phyloP scores from a whole-genome alignment of 495 filamentous ascomycete genomes.

The Neurospora sp. region DNA sequence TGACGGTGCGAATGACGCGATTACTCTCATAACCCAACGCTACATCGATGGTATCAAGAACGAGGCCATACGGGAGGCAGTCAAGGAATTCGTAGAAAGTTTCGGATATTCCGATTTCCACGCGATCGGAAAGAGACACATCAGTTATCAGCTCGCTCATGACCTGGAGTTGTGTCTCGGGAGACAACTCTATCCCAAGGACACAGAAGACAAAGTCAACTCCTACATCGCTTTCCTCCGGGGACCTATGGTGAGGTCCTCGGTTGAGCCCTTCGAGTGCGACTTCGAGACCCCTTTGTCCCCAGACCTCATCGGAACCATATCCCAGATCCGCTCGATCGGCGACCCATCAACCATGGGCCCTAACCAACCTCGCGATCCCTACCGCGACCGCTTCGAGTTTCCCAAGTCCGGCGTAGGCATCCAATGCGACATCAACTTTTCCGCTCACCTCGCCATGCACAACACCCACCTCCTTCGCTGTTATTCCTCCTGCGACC shows the following conservation, averaged over 20 bases:
- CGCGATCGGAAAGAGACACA: conserved; percentile 31
- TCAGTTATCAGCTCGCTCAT: conserved; percentile 34
- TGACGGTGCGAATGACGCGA: conserved; percentile 6
- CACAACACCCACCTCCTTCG: conserved; percentile 70
- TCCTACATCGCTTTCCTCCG: conserved; percentile 30
- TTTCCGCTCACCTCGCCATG: conserved; percentile 64
- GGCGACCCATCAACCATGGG: conserved; percentile 29
- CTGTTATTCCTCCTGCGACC: conserved; percentile 66
- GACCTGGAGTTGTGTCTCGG: conserved; percentile 39
- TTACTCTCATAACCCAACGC: conserved; percentile 19
- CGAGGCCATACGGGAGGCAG: conserved; percentile 22
- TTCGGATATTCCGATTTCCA: conserved; percentile 10
- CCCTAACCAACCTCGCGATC: conserved; percentile 41
- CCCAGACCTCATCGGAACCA: conserved; percentile 7
- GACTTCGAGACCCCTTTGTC: conserved; percentile 20
- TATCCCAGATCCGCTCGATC: conserved; percentile 25
- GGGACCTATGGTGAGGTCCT: conserved; percentile 5
- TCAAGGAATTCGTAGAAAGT: conserved; percentile 24
- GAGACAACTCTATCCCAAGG: conserved; percentile 25
- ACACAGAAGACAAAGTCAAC: conserved; percentile 19
- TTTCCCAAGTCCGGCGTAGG: conserved; percentile 61
- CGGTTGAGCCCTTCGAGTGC: not conserved
- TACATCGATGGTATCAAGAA: conserved; percentile 37
- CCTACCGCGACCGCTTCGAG: conserved; percentile 48
- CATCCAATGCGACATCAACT: conserved; percentile 78